Evolutionary conservation across 2,329 filamentous ascomycete species (phyloP).

Genomic region (Neofusicoccum laricinum): DNA sequence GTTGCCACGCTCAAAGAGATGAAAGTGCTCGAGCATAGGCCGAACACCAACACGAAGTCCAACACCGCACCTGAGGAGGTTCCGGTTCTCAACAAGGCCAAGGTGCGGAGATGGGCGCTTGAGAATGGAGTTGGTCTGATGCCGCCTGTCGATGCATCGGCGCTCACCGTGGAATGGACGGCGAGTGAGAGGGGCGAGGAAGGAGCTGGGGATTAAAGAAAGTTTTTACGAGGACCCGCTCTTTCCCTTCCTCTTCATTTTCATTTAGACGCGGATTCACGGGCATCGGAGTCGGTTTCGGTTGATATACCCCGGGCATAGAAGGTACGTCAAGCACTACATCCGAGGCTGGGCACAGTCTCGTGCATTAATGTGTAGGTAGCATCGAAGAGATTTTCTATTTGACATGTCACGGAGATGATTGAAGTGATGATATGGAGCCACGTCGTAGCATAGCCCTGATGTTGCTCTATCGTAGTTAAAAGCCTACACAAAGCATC

Average conservation of each 20-base stretch:
- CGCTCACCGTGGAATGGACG: constrained; percentile 5
- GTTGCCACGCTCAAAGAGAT: constrained; percentile 75
- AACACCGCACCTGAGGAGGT: background rate
- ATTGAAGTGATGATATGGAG: background rate
- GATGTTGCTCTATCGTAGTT: background rate
- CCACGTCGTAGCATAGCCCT: background rate
- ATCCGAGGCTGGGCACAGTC: background rate
- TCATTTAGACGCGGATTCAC: background rate
- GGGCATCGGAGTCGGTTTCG: background rate
- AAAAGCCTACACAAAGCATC: background rate
- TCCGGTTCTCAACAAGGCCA: constrained; percentile 11
- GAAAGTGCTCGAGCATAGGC: constrained; percentile 38
- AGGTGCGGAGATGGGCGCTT: constrained; percentile 13
- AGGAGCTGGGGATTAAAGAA: background rate
- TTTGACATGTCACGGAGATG: background rate
- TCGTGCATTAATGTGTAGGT: background rate
- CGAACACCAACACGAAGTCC: background rate
- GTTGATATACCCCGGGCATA: constrained; percentile 9
- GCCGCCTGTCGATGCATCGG: constrained; percentile 7
- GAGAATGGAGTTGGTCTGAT: constrained; percentile 8
- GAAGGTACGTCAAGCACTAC: constrained; percentile 1
- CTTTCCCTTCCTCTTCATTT: background rate
- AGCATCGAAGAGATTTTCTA: background rate
- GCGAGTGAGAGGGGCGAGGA: background rate
- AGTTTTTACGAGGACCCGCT: background rate